These are phyloP conservation scores for Alternaria brassicicola DNA, from an alignment of 2,329 filamentous ascomycete genomes.

Conservation along the genomic window DNA sequence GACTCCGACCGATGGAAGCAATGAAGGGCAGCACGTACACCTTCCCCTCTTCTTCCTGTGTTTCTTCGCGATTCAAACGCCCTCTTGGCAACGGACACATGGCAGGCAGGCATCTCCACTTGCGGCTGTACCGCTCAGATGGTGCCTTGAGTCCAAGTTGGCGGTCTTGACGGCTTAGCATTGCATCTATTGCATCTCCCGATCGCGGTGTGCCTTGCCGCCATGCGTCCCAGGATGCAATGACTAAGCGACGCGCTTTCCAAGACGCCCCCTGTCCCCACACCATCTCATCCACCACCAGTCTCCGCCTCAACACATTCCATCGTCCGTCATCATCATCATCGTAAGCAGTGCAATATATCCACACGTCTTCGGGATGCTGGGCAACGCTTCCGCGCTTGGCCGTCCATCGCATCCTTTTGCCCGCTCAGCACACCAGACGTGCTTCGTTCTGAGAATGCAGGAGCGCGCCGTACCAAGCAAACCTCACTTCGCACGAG, in stretches of 20 bases:
- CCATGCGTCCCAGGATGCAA: not conserved
- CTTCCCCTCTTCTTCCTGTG: not conserved
- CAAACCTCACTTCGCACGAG: not conserved
- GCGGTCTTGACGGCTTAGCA: not conserved
- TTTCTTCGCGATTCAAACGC: constrained; percentile 48
- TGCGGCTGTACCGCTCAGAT: not conserved
- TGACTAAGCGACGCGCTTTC: not conserved
- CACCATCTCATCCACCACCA: not conserved
- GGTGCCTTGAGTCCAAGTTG: not conserved
- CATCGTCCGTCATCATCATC: not conserved
- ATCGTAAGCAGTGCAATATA: not conserved
- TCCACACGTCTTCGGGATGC: not conserved
- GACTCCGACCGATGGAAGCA: not conserved
- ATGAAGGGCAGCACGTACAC: not conserved
- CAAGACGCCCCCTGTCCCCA: not conserved
- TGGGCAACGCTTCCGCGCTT: not conserved
- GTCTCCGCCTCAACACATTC: not conserved
- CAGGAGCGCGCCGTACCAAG: constrained; percentile 2
- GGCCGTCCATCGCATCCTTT: constrained; percentile 5
- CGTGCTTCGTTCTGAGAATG: not conserved
- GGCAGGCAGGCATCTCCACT: not conserved
- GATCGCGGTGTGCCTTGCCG: not conserved
- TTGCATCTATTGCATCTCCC: not conserved
- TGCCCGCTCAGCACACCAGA: constrained; percentile 6
- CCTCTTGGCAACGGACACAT: not conserved